A percentile compares a stretch with the other conserved stretches of the same genome.
Evolutionary conservation across 2,329 filamentous ascomycete genomes (phyloP).

Genomic region (Diaporthe citri): DNA sequence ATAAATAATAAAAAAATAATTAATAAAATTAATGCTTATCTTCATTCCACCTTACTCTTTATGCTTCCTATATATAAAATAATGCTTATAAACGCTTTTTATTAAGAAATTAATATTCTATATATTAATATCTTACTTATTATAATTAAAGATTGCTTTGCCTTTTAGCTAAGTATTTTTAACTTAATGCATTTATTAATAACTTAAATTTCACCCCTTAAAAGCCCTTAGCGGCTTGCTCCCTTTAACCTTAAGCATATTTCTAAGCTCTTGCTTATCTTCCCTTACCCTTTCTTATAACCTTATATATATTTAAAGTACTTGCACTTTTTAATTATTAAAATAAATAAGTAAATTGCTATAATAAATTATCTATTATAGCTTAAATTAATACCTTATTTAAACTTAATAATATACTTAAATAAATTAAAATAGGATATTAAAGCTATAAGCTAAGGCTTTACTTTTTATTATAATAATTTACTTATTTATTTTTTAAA

Average conservation of each 20-base stretch:
- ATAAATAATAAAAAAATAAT: background rate
- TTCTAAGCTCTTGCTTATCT: background rate
- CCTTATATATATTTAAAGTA: too few relatives aligned
- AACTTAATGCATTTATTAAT: background rate
- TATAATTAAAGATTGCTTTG: background rate
- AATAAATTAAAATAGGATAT: background rate
- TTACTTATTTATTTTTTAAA: background rate
- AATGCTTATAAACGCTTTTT: background rate
- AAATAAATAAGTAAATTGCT: background rate
- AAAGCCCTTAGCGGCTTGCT: too few relatives aligned
- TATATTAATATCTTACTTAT: background rate
- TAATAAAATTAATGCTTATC: background rate
- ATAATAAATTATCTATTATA: background rate
- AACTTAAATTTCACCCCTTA: too few relatives aligned
- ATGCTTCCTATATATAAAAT: background rate
- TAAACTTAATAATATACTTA: conserved; percentile 1
- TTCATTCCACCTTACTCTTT: background rate
- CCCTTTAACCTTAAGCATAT: too few relatives aligned
- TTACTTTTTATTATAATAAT: background rate
- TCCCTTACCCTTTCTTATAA: too few relatives aligned
- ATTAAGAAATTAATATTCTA: background rate
- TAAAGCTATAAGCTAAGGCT: background rate
- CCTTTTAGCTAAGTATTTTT: background rate
- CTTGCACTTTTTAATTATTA: background rate
- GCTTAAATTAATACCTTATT: conserved; percentile 1